Conservation (phyloP, 805 yeast genomes). For the Brettanomyces sp. region DNA sequence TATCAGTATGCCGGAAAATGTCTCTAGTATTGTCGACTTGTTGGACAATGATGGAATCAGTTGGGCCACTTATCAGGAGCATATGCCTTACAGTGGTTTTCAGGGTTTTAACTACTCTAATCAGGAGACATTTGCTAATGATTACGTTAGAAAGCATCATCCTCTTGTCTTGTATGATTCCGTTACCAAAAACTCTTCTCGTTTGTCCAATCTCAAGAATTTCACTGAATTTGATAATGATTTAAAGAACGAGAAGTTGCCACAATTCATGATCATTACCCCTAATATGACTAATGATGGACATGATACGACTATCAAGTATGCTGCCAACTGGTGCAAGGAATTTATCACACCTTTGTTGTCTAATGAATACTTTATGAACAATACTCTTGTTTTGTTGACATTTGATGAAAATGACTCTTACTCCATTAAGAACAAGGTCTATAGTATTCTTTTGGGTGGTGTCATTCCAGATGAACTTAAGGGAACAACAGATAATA, state of each 20-base stretch:
- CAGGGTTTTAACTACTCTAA: conserved; percentile 36
- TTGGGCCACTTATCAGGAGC: conserved; percentile 48
- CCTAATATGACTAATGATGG: conserved; percentile 49
- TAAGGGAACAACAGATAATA: conserved; percentile 35
- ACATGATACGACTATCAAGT: conserved; percentile 36
- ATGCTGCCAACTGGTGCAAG: conserved; percentile 38
- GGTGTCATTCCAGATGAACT: conserved; percentile 33
- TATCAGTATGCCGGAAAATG: conserved; percentile 33
- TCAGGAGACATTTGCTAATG: conserved; percentile 33
- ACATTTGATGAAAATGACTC: conserved; percentile 44
- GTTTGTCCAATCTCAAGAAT: conserved; percentile 37
- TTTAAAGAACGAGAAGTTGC: conserved; percentile 29
- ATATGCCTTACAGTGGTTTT: conserved; percentile 44
- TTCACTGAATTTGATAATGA: conserved; percentile 35
- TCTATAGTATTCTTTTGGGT: conserved; percentile 37
- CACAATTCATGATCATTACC: conserved; percentile 45
- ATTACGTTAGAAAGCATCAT: conserved; percentile 45
- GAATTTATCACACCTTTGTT: conserved; percentile 35
- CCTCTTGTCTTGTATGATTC: conserved; percentile 36
- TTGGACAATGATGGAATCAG: conserved; percentile 36
- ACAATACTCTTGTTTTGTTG: conserved; percentile 33
- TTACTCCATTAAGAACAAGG: conserved; percentile 34
- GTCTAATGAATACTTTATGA: conserved; percentile 36
- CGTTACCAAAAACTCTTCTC: conserved; percentile 25
- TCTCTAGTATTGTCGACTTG: conserved; percentile 39